Base-by-base conservation (phyloP, 2,329 filamentous ascomycete genomes). In the Clarireedia homoeocarpa region DNA sequence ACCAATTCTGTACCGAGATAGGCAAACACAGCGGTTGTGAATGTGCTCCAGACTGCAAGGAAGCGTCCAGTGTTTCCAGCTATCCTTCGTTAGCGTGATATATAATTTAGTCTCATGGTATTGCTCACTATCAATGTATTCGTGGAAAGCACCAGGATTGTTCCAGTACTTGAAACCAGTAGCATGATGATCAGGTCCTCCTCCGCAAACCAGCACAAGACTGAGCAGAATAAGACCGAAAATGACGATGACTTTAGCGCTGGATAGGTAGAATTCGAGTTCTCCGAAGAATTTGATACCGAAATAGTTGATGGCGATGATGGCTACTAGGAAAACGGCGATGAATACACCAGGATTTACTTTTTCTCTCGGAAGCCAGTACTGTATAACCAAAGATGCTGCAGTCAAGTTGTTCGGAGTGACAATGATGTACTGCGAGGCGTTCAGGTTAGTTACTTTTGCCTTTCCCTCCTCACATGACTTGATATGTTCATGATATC, bases 341-440 rank as follows among this genome's bases (percentile, higher is more conserved):
- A 95, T 91, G 73, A 84, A 94, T 12, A 92, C 86, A 51, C 87
- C 89, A 0, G 88, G 84, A 66, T 92, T 91, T 55, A 92, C 77
- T 48, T 72, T 74, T 0, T 86, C 79, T 48, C 58, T 53, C 24
- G 76, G 70, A 10, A 89, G 73, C 89, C 90, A 95, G 65, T 84
- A 91, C 63, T 86, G 82, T 57, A 95, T 86, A 56, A 92, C 86
- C 39, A 95, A 72, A 5, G 88, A 82, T n/a, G 80, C 82, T 27
- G 89, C 89, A 0, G 89, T 94, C 40, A 95, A 75, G 69, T 95
- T 89, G 67, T 94, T 94, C 1, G 90, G 89, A 1, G 88, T 91
- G 50, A 88, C 80, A 65, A 95, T 91, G 69, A 94, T 88, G 70
- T 94, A 94, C 82, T 91, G 72, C 24, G 12, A 23, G 48, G 45